Percentiles rank a stretch among this genome's conserved stretches.
Evolutionary conservation across 257 asterid genomes (phyloP).

Genomic region (Coffea canephora): DNA sequence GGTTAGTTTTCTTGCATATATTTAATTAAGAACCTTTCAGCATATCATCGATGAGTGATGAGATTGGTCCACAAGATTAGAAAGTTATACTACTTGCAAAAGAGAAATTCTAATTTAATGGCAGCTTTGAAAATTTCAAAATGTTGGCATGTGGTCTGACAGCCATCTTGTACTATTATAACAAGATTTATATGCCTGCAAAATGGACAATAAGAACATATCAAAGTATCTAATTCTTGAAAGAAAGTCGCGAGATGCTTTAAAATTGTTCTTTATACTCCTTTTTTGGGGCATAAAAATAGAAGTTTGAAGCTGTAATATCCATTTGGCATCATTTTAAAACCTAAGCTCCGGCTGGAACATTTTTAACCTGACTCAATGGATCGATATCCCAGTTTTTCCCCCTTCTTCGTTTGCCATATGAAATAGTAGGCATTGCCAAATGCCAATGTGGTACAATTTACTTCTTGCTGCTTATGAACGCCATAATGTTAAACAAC

Average conservation of each 20-base stretch:
- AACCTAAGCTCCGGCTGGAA: not conserved
- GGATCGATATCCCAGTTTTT: not conserved
- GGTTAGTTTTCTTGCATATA: constrained; percentile 36
- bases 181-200: not conserved
- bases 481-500: too few relatives aligned
- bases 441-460: too few relatives aligned
- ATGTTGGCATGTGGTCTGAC: not conserved
- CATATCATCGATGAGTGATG: not conserved
- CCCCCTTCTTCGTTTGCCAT: not conserved
- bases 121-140: not conserved
- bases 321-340: not conserved
- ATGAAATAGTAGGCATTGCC: not conserved
- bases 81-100: not conserved
- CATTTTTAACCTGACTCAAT: not conserved
- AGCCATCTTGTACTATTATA: not conserved
- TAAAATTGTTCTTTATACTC: not conserved
- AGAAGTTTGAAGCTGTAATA: not conserved
- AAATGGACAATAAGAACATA: not conserved
- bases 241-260: not conserved
- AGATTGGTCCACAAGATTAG: constrained; percentile 4
- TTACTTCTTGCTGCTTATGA: too few relatives aligned
- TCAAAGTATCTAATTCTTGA: not conserved
- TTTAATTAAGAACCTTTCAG: not conserved
- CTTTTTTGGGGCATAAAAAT: not conserved
- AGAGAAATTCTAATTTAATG: not conserved